A percentile compares a stretch with the other conserved stretches of the same genome.
Conservation (phyloP, 148 eudicot species). For the Chenopodium berlandieri region DNA sequence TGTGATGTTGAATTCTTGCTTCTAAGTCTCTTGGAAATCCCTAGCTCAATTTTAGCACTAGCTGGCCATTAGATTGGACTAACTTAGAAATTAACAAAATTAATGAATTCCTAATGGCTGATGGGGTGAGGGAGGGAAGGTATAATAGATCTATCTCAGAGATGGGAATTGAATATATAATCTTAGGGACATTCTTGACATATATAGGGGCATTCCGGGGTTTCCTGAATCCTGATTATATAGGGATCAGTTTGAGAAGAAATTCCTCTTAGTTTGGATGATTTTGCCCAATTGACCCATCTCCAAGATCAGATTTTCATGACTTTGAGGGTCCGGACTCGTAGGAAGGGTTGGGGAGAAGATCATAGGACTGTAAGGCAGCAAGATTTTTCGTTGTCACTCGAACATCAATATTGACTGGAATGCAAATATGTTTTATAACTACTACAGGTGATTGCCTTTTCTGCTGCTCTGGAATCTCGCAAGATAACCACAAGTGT, state of each 20-base stretch:
- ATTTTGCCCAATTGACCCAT: neutral
- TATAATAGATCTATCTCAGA: neutral
- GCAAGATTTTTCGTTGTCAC: neutral
- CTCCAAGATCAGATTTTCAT: too few species aligned
- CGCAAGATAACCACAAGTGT: slow-evolving; percentile 76
- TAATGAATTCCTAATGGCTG: neutral
- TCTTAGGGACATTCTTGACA: neutral
- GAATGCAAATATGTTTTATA: neutral
- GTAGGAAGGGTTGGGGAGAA: neutral
- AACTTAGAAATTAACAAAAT: neutral
- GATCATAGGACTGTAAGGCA: neutral
- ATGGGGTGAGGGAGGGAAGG: neutral
- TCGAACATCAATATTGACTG: neutral
- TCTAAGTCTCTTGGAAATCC: too few species aligned
- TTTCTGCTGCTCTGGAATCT: slow-evolving; percentile 71
- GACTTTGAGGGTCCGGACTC: neutral
- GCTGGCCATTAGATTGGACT: neutral
- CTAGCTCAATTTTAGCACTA: neutral
- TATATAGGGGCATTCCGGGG: neutral
- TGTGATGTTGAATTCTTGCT: neutral
- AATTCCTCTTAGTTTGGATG: neutral
- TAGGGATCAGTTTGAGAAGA: neutral
- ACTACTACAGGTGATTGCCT: slow-evolving; percentile 55
- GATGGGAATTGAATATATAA: neutral
- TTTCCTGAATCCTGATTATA: neutral